Conservation (phyloP, 192 early-diverging fungal genomes). For the Glomus cerebriforme region DNA sequence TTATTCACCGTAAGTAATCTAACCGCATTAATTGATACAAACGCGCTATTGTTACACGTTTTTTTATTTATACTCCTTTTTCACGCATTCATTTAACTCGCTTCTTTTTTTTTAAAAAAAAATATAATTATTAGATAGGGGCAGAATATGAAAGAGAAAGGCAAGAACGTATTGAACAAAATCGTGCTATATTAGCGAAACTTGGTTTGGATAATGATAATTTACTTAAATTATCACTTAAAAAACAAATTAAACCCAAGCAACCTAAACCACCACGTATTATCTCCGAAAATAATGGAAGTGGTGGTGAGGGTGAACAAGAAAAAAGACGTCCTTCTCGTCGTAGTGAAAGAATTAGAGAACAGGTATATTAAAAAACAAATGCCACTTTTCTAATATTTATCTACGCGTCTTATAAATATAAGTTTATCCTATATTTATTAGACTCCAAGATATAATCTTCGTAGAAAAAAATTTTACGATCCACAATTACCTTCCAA, state of each 20-base stretch:
- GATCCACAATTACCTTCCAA: background rate
- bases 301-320: background rate
- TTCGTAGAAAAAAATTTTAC: background rate
- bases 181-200: background rate
- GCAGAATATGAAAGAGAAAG: slow-evolving; percentile 3
- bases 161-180: slow-evolving; percentile 4
- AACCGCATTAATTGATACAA: too few species aligned
- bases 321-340: background rate
- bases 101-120: too few species aligned
- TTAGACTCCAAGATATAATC: background rate
- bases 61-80: too few species aligned
- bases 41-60: too few species aligned
- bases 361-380: background rate
- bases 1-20: too few species aligned
- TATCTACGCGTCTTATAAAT: background rate
- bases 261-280: background rate
- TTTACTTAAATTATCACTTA: background rate
- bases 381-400: background rate
- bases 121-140: background rate
- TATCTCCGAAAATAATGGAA: background rate
- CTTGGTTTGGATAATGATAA: background rate
- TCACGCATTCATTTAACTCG: too few species aligned
- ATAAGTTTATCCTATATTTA: background rate
- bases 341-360: slow-evolving; percentile 3
- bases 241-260: background rate